Percentiles rank a stretch among this genome's conserved stretches.
Evolutionary conservation across 345 rosid genomes (phyloP).

Genomic region (Linum trigynum): DNA sequence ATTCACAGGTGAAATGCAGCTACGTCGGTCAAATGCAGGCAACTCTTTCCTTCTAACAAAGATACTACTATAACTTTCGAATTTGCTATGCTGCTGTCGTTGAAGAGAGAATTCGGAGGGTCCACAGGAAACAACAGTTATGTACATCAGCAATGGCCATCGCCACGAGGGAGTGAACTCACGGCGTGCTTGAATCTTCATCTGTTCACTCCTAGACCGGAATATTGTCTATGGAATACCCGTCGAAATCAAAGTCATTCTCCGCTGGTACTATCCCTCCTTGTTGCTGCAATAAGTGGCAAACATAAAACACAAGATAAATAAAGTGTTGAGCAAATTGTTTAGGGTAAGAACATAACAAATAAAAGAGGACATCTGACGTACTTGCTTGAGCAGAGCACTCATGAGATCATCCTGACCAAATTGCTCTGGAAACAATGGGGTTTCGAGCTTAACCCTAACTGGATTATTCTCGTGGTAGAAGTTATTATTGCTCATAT

Average conservation of each 20-base stretch:
- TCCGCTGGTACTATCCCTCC: slow-evolving; percentile 46
- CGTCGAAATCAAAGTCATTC: slow-evolving; percentile 72
- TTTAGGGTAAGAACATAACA: background rate
- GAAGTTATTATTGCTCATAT: slow-evolving; percentile 10
- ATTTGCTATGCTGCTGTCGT: slow-evolving; percentile 12
- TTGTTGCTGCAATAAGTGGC: slow-evolving; percentile 40
- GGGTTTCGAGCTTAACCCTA: slow-evolving; percentile 56
- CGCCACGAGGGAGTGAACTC: slow-evolving; percentile 1
- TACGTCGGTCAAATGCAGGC: slow-evolving; percentile 8
- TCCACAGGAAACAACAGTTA: slow-evolving; percentile 19
- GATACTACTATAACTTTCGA: slow-evolving; percentile 4
- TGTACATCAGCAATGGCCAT: slow-evolving; percentile 29
- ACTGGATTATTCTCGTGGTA: slow-evolving; percentile 31
- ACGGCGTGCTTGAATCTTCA: background rate
- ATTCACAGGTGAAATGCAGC: slow-evolving; percentile 27
- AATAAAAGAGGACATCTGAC: slow-evolving; percentile 9
- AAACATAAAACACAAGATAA: background rate
- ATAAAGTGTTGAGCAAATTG: background rate
- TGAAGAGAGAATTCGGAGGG: slow-evolving; percentile 12
- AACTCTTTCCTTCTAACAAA: slow-evolving; percentile 1
- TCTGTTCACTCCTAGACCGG: slow-evolving; percentile 34
- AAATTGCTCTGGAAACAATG: slow-evolving; percentile 46
- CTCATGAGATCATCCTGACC: slow-evolving; percentile 88
- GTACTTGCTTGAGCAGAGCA: slow-evolving; percentile 73
- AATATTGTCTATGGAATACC: slow-evolving; percentile 59